Evolutionary conservation across 768 basidiomycete species (phyloP).

Genomic region (Tulasnella sp.): DNA sequence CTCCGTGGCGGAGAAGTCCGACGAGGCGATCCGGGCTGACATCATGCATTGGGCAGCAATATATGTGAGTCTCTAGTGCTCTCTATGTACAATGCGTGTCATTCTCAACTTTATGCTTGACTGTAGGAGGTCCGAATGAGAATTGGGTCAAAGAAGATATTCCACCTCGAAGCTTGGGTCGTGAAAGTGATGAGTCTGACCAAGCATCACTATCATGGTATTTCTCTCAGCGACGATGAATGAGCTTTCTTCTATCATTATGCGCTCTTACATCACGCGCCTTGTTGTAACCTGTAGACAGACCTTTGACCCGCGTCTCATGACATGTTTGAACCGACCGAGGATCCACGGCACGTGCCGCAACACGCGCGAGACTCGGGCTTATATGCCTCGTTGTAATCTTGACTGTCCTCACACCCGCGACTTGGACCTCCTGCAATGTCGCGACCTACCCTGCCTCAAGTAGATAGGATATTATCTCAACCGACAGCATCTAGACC

Average conservation of each 20-base stretch:
- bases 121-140: constrained; percentile 89
- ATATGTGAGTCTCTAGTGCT: constrained; percentile 51
- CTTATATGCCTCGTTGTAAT: constrained; percentile 1
- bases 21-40: constrained; percentile 83
- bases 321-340: not conserved
- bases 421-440: not conserved
- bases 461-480: constrained; percentile 1
- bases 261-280: not conserved
- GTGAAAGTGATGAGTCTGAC: constrained; percentile 91
- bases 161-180: constrained; percentile 95
- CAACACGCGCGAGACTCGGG: not conserved
- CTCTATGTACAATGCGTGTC: not conserved
- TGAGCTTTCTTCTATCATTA: not conserved
- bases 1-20: constrained; percentile 75
- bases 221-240: constrained; percentile 10
- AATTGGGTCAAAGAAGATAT: constrained; percentile 88
- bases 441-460: constrained; percentile 1
- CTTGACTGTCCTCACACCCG: not conserved
- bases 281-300: not conserved
- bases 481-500: not conserved
- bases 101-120: not conserved
- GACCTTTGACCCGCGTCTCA: not conserved
- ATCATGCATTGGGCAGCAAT: constrained; percentile 98
- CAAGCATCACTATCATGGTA: constrained; percentile 37
- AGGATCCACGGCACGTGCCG: not conserved